Conservation (phyloP, 805 yeast genomes). For the Sungouiella thailandica region DNA sequence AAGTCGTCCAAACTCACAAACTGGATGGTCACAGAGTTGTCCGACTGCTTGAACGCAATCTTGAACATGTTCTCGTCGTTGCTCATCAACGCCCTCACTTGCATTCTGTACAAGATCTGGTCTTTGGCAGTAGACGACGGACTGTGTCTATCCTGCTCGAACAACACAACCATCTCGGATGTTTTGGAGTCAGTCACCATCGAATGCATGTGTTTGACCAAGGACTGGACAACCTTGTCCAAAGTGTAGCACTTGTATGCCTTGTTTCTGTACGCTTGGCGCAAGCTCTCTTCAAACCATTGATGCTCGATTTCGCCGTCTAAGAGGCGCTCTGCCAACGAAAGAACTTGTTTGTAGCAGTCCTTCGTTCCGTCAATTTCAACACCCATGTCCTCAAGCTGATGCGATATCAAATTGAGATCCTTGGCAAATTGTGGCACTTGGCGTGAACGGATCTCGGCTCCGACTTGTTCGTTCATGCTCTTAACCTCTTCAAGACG, state of each 20-base stretch:
- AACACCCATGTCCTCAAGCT: conserved; percentile 76
- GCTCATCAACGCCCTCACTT: conserved; percentile 72
- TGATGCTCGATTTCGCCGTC: conserved; percentile 91
- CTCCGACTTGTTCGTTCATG: conserved; percentile 64
- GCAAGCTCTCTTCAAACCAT: conserved; percentile 90
- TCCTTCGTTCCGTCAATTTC: conserved; percentile 57
- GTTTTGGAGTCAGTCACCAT: conserved; percentile 75
- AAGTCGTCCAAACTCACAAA: conserved; percentile 85
- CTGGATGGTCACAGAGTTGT: conserved; percentile 59
- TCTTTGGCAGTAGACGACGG: conserved; percentile 69
- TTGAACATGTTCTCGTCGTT: conserved; percentile 91
- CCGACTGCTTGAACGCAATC: conserved; percentile 58
- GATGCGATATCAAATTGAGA: conserved; percentile 73
- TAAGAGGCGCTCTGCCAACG: conserved; percentile 67
- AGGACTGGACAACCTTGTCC: conserved; percentile 79
- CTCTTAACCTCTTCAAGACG: conserved; percentile 74
- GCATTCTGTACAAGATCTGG: conserved; percentile 87
- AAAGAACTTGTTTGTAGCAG: conserved; percentile 75
- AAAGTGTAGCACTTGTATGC: conserved; percentile 91
- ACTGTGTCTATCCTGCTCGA: conserved; percentile 71
- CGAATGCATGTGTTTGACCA: conserved; percentile 77
- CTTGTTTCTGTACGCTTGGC: conserved; percentile 90
- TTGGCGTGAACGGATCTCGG: conserved; percentile 61
- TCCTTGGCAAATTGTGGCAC: conserved; percentile 80
- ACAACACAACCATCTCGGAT: conserved; percentile 73